phyloP scores from a whole-genome alignment of 2,329 filamentous ascomycete genomes.

The Monosporascus sp. region DNA sequence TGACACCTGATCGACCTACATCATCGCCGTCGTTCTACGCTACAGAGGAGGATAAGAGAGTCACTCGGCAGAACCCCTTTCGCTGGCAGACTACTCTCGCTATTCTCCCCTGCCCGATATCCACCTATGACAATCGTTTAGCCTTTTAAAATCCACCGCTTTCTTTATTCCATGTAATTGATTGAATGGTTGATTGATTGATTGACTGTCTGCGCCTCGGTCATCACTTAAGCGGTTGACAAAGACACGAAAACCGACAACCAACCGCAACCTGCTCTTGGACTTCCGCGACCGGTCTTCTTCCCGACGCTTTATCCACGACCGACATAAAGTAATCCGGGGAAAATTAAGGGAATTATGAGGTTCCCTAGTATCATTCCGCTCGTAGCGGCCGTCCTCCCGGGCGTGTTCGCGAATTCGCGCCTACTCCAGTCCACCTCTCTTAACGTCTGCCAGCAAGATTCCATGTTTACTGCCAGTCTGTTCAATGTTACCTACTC shows the following conservation, averaged over 20 bases:
- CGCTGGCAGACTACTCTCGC: neutral
- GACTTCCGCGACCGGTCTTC: neutral
- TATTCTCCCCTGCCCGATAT: neutral
- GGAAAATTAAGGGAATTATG: slow-evolving; percentile 33
- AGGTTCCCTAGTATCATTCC: slow-evolving; percentile 41
- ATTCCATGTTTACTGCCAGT: slow-evolving; percentile 81
- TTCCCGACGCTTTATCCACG: no score
- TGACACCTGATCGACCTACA: neutral
- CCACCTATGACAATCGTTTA: neutral
- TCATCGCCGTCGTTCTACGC: neutral
- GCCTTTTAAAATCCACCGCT: neutral
- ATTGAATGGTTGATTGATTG: neutral
- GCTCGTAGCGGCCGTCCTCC: slow-evolving; percentile 37
- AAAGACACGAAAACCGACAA: neutral
- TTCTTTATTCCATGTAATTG: neutral
- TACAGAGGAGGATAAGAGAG: neutral
- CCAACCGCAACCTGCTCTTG: neutral
- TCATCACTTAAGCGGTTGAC: neutral
- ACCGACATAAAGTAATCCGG: no score
- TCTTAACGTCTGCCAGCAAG: slow-evolving; percentile 76
- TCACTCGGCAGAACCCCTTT: neutral
- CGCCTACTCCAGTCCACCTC: slow-evolving; percentile 75
- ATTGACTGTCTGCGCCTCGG: neutral
- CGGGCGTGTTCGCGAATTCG: slow-evolving; percentile 51
- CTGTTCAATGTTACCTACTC: slow-evolving; percentile 83